Evolutionary conservation across 2,329 filamentous ascomycete genomes (phyloP).

Genomic region (Colletotrichum lentis): DNA sequence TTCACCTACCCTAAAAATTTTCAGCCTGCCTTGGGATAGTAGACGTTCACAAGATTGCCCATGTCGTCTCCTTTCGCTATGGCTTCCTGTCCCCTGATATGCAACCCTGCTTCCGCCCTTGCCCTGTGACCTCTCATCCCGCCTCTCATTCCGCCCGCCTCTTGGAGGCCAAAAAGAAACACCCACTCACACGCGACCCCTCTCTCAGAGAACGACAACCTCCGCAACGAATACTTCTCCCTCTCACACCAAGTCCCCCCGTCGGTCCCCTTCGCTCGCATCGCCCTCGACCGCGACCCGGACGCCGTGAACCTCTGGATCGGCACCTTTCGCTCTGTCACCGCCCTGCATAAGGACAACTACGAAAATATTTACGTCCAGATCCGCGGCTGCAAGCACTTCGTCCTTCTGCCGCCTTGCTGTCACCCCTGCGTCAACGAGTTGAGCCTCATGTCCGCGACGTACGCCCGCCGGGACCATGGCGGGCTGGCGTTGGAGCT

Average conservation of each 20-base stretch:
- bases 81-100: not conserved
- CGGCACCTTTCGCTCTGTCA: slow-evolving; percentile 74
- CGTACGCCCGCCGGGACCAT: slow-evolving; percentile 60
- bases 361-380: slow-evolving; percentile 89
- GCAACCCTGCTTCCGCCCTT: slow-evolving; percentile 1
- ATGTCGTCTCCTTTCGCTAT: not conserved
- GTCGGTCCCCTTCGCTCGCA: slow-evolving; percentile 75
- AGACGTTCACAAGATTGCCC: too few species aligned
- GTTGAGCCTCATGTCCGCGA: slow-evolving; percentile 61
- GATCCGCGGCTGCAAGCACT: slow-evolving; percentile 75
- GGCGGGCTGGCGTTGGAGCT: slow-evolving; percentile 42
- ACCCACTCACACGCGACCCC: not conserved
- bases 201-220: slow-evolving; percentile 77
- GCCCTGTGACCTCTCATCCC: not conserved
- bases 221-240: slow-evolving; percentile 73
- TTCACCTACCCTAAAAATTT: too few species aligned
- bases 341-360: slow-evolving; percentile 81
- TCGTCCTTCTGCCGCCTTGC: slow-evolving; percentile 75
- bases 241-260: slow-evolving; percentile 70
- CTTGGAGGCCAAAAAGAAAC: not conserved
- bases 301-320: slow-evolving; percentile 88
- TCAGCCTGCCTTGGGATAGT: too few species aligned
- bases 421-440: slow-evolving; percentile 76
- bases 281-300: slow-evolving; percentile 69
- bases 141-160: not conserved